Base-by-base conservation (phyloP, 169 alveolate species). In the Eimeria praecox region DNA sequence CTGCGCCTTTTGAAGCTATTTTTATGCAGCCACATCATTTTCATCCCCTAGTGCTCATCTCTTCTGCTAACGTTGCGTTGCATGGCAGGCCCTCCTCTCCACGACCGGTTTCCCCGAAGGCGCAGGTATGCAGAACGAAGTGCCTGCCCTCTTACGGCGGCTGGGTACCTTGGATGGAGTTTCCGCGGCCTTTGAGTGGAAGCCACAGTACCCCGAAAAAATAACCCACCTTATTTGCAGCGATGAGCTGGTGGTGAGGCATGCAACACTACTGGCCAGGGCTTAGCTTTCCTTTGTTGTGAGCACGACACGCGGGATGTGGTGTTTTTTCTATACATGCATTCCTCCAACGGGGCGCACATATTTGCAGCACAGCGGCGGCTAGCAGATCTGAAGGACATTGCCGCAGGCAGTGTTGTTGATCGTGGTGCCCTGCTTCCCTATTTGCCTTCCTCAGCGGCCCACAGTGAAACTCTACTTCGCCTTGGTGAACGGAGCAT, bases 381-480 rank as follows among this genome's bases (percentile, higher is more conserved):
- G 52, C 54, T 0, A 73, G 83, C 52, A 38, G 83, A 38, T 4
- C 33, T 38, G 52, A 18, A 38, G 9, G 49, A 4, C 42, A n/a
- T 24, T 80, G 0, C 16, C 89, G 49, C 8, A 4, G 0, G 24
- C 38, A 44, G 22, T 20, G 40, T 24, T 49, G 9, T 78, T 24
- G 46, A 9, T 12, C 14, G 88, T n/a, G 2, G 8, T 27, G 22
- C 69, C 8, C 44, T 27, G 66, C 3, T n/a, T 1, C 38, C 4
- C 16, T 71, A 0, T 10, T 46, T 27, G 66, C 66, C 46, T 18
- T 46, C 24, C 46, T 40, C 83, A 87, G 94, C 59, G 94, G 30
- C 94, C 83, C 54, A 87, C 94, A 87, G 94, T 87, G 82, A 87
- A 87, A 35, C 66, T 87, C 8, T 87, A 87, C 75, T 87, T 87